Percentiles rank a stretch among this genome's conserved stretches.
These are phyloP conservation scores for Penicillium soppii DNA, from an alignment of 495 filamentous ascomycete genomes.

Conservation along the genomic window DNA sequence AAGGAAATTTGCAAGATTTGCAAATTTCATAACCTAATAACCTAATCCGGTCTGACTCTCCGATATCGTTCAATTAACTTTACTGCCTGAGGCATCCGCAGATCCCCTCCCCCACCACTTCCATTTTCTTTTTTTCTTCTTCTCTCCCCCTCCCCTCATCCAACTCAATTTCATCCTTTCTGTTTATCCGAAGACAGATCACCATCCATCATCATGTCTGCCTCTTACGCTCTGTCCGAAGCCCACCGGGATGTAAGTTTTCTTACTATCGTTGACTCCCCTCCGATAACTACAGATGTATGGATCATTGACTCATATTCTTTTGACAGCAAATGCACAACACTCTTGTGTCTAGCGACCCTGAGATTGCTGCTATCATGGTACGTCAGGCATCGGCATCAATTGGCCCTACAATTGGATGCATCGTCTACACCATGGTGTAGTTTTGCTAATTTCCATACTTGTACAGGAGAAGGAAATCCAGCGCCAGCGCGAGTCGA, in stretches of 20 bases:
- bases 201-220: conserved; percentile 44
- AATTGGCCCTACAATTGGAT: neutral
- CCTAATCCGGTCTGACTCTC: conserved; percentile 26
- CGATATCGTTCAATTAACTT: conserved; percentile 23
- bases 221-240: conserved; percentile 85
- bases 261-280: too few species aligned
- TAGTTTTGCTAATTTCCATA: conserved; percentile 6
- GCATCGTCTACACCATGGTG: neutral
- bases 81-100: conserved; percentile 24
- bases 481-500: conserved; percentile 95
- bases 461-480: conserved; percentile 78
- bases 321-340: conserved; percentile 81
- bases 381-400: conserved; percentile 61
- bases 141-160: conserved; percentile 7
- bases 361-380: conserved; percentile 94
- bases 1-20: neutral
- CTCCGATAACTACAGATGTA: neutral
- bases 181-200: conserved; percentile 17
- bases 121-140: conserved; percentile 17
- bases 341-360: conserved; percentile 78
- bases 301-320: conserved; percentile 49
- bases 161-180: conserved; percentile 6
- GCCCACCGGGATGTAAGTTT: conserved; percentile 81
- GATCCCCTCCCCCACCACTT: conserved; percentile 28
- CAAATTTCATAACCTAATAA: conserved; percentile 13